Conservation (phyloP, 2,329 filamentous ascomycete genomes). For the Xylariaceae sp. region DNA sequence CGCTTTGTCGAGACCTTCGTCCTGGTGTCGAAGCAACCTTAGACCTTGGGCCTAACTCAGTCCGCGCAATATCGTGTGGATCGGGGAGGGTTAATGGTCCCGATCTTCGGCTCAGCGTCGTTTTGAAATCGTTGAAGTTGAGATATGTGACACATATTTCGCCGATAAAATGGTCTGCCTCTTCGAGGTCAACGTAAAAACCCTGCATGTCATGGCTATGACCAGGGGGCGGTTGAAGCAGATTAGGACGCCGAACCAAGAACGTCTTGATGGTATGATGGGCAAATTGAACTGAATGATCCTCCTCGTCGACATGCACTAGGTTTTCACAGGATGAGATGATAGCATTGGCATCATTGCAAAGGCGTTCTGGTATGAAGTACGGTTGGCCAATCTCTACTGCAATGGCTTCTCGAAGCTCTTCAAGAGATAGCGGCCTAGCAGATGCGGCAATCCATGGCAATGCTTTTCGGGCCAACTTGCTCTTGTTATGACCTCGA, state of each 20-base stretch:
- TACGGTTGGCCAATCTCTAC: constrained; percentile 31
- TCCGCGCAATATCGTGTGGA: no score
- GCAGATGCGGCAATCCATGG: constrained; percentile 32
- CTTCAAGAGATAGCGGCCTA: constrained; percentile 31
- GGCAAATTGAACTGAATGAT: constrained; percentile 17
- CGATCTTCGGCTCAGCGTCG: constrained; percentile 16
- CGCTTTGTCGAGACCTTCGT: no score
- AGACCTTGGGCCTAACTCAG: no score
- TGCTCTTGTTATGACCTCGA: constrained; percentile 4
- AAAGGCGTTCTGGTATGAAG: constrained; percentile 22
- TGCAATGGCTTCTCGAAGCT: constrained; percentile 36
- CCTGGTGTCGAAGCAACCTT: no score
- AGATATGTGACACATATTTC: constrained; percentile 39
- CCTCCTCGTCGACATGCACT: constrained; percentile 20
- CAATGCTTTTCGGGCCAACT: constrained; percentile 25
- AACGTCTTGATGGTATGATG: constrained; percentile 27
- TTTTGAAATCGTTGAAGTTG: constrained; percentile 37
- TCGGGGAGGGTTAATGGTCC: no score
- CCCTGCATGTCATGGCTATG: background rate
- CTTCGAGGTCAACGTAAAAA: constrained; percentile 26
- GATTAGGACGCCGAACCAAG: constrained; percentile 14
- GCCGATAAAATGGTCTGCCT: constrained; percentile 30
- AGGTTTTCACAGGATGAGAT: constrained; percentile 19
- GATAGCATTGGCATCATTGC: constrained; percentile 27
- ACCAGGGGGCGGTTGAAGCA: constrained; percentile 14